Base-by-base conservation (phyloP, 1,139 yeast genomes). In the Hemisphaericaspora xylofermentans region DNA sequence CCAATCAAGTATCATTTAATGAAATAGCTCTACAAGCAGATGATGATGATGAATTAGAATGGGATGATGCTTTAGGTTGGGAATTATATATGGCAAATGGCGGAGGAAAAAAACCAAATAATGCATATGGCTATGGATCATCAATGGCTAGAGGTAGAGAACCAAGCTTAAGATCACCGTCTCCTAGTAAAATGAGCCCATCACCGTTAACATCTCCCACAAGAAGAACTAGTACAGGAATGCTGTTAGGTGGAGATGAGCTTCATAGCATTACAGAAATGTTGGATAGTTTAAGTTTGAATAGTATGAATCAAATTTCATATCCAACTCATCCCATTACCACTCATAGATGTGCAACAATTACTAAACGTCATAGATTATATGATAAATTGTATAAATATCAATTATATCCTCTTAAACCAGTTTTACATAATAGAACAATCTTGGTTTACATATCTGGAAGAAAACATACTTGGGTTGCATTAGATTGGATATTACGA, bases 401-500 rank as follows among this genome's bases (percentile, higher is more conserved):
- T 5, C 59, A 63, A 34, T 48, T 68, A 35, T 56, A 63, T 24
- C 58, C 62, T 17, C 49, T 48, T 47, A 53, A 54, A 17, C 72
- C 87, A 17, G 63, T 68, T 5, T 58, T 79, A 36, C 80, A 80
- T 1, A 64, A 68, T 31, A 64, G 91, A 52, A 74, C 75, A 2
- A 69, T 84, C 7, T 54, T 85, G 51, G 81, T 83, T 19, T 84
- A 84, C 56, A 68, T 85, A 6, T 74, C 82, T 46, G 95, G 88
- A 1, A 66, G 91, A 45, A 73, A 68, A 35, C 91, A 84, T 60
- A 83, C 93, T 0, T 85, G 94, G 93, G 88, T 83, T 3, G 82
- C 88, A 0, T 62, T 85, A 36, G 95, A 85, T 57, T 85, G 86
- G 84, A 64, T 77, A 3, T 60, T 84, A 43, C 66, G 65, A 33